Base-by-base conservation (phyloP, 768 basidiomycete species). In the Macrolepiota fuliginosa region DNA sequence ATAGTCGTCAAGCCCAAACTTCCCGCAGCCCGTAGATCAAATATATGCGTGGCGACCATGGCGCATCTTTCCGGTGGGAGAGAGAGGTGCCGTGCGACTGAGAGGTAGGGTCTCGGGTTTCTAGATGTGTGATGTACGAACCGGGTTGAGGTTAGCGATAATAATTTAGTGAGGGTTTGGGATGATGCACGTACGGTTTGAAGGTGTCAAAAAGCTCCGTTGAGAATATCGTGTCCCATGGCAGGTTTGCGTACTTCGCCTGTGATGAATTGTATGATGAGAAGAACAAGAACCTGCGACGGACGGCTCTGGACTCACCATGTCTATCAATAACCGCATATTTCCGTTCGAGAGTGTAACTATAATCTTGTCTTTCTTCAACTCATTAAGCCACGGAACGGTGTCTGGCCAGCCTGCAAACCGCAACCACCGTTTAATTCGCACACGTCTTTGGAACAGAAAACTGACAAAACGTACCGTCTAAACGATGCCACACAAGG, bases 171-270 rank as follows among this genome's bases (percentile, higher is more conserved):
- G n/a, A 2, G 35, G 42, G 58, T 17, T 53, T 12, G 49, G 54
- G 32, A 7, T 19, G 39, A 36, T 36, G 15, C 39, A 72, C 84
- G 40, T 47, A 89, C 88, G 88, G 86, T 67, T 90, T 90, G 75
- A 82, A 89, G 0, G 81, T 80, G 9, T 77, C 74, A 53, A 89
- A 85, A 17, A 89, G 72, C 58, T 87, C 85, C 1, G 81, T 74
- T 0, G 87, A 87, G 58, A 90, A 79, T 22, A 90, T 71, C 1
- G 77, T 75, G 60, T 89, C 87, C 87, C 85, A 89, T 0, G 87
- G 87, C 3, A 89, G 72, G 17, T 79, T 74, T 2, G 85, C 82
- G 58, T 82, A 71, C 70, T 85, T 89, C 1, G 88, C 86, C 87
- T 88, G 55, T 32, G 42, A 13, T 24, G 66, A 19, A 55, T 42